phyloP scores from a whole-genome alignment of 257 asterid genomes.

The Jaltomata sinuosa region DNA sequence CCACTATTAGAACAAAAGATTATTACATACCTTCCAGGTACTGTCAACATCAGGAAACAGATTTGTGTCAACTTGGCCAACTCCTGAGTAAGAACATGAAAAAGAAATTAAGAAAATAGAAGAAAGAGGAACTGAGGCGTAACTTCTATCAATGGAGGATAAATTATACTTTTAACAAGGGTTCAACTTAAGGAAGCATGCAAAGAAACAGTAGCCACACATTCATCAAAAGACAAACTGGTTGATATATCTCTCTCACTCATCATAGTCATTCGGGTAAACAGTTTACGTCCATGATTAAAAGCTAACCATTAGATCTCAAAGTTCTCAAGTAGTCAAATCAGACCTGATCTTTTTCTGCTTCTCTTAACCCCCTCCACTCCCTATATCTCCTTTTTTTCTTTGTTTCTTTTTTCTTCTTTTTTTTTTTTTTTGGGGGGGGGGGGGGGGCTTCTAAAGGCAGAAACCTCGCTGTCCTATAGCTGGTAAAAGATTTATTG shows the following conservation, averaged over 20 bases:
- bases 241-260: background rate
- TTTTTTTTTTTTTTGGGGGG: background rate
- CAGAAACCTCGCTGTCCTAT: background rate
- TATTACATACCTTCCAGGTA: constrained; percentile 53
- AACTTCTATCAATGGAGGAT: background rate
- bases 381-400: background rate
- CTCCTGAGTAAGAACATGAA: constrained; percentile 32
- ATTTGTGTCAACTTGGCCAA: constrained; percentile 55
- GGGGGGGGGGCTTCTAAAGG: background rate
- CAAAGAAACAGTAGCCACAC: background rate
- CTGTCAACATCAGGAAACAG: constrained; percentile 88
- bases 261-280: background rate
- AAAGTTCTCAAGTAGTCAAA: background rate
- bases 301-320: background rate
- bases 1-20: background rate
- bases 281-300: background rate
- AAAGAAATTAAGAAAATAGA: background rate
- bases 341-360: background rate
- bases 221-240: background rate
- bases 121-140: background rate
- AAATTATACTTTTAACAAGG: background rate
- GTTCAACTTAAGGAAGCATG: background rate
- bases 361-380: background rate
- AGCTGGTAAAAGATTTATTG: background rate
- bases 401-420: background rate